A percentile compares a stretch with the other conserved stretches of the same genome.
Conservation (phyloP, 345 rosid species). For the Geranium brycei region DNA sequence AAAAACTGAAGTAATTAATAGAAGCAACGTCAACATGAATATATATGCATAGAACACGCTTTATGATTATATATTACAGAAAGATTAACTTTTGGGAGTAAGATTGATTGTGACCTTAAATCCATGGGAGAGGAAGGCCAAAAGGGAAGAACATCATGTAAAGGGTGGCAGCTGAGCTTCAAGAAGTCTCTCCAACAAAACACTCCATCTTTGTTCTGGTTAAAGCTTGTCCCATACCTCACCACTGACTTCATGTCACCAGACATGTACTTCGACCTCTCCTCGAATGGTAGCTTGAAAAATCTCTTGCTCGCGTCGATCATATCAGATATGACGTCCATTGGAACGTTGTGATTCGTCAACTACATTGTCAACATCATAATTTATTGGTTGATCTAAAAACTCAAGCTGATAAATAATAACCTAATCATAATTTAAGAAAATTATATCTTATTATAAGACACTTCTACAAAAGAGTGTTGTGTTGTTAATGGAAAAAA, state of each 20-base stretch:
- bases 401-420: background rate
- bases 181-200: conserved; percentile 36
- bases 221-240: conserved; percentile 31
- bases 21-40: too few species aligned
- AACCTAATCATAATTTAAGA: background rate
- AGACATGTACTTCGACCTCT: conserved; percentile 32
- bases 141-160: conserved; percentile 15
- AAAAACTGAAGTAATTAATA: too few species aligned
- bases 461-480: too few species aligned
- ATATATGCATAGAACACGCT: too few species aligned
- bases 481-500: too few species aligned
- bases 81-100: background rate
- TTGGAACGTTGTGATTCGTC: conserved; percentile 21
- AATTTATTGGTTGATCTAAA: background rate
- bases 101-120: conserved; percentile 15
- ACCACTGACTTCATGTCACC: conserved; percentile 18
- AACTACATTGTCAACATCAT: conserved; percentile 15
- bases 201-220: conserved; percentile 22
- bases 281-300: conserved; percentile 26
- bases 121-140: conserved; percentile 30
- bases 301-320: conserved; percentile 13
- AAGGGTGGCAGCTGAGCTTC: conserved; percentile 30
- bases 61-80: background rate
- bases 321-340: conserved; percentile 9
- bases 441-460: background rate